These are phyloP conservation scores for Coix lacrymajobi DNA, from an alignment of 176 grass and related monocot species.

Conservation along the genomic window DNA sequence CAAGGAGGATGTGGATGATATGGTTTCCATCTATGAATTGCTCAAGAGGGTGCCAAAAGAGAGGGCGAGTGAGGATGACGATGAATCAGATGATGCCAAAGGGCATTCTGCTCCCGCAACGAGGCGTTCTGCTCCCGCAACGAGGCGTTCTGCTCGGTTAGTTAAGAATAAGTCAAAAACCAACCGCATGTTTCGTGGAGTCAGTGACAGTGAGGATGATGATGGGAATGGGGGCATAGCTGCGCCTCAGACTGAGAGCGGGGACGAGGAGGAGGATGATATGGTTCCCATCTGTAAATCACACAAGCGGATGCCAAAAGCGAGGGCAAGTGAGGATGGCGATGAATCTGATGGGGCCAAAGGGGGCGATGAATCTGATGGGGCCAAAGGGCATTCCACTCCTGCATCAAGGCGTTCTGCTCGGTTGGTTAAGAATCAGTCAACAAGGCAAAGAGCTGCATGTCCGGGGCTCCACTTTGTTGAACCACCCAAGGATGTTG, in stretches of 20 bases:
- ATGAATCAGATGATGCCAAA: neutral
- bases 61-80: neutral
- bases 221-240: neutral
- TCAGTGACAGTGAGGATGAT: constrained; percentile 46
- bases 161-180: constrained; percentile 11
- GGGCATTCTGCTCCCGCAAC: neutral
- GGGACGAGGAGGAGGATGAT: neutral
- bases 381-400: neutral
- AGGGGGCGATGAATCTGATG: constrained; percentile 1
- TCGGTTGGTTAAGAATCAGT: constrained; percentile 15
- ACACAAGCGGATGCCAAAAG: too few relatives aligned
- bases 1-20: constrained; percentile 29
- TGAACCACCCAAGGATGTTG: constrained; percentile 39
- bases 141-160: constrained; percentile 33
- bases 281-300: neutral
- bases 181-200: neutral
- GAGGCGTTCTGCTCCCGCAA: constrained; percentile 25
- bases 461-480: neutral
- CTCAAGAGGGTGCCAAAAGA: constrained; percentile 11
- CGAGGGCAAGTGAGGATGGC: neutral
- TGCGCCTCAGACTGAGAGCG: neutral
- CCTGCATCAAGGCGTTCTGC: constrained; percentile 28
- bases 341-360: neutral
- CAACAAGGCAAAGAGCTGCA: neutral
- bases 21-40: constrained; percentile 27